These are phyloP conservation scores for Batrachochytrium dendrobatidis DNA, from an alignment of 371 early-diverging fungal genomes.

Conservation along the genomic window DNA sequence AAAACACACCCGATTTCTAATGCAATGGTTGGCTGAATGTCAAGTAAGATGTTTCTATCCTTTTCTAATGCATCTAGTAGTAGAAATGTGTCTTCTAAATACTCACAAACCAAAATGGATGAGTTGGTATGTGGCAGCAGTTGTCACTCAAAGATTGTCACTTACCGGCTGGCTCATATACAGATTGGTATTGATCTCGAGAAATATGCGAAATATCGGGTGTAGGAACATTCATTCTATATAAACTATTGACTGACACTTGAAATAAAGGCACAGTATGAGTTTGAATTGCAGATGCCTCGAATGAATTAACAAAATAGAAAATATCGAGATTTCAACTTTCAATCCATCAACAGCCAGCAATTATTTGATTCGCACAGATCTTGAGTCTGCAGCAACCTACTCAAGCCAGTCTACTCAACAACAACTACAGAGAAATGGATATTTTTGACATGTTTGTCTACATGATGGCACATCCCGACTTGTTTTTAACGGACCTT, in stretches of 20 bases:
- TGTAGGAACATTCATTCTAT: too few species aligned
- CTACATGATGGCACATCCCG: background rate
- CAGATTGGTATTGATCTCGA: constrained; percentile 51
- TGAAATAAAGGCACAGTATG: background rate
- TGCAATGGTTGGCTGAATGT: constrained; percentile 54
- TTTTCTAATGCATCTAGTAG: constrained; percentile 86
- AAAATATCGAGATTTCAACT: too few species aligned
- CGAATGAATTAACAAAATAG: too few species aligned
- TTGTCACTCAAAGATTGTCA: background rate
- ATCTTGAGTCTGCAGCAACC: too few species aligned
- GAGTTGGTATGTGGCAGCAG: background rate
- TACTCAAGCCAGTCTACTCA: too few species aligned
- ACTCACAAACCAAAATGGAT: background rate
- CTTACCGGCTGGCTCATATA: constrained; percentile 85
- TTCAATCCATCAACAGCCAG: too few species aligned
- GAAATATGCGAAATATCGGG: constrained; percentile 70
- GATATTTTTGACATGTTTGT: background rate
- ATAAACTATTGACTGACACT: background rate
- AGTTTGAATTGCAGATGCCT: background rate
- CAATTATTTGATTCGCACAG: too few species aligned
- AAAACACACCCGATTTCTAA: constrained; percentile 73
- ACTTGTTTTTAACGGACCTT: background rate
- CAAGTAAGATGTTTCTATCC: constrained; percentile 48
- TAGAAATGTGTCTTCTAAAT: constrained; percentile 84
- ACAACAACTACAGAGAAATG: background rate